Percentiles rank a stretch among this genome's conserved stretches.
Evolutionary conservation across 2,329 filamentous ascomycete species (phyloP).

Genomic region (Sporothrix protearum): DNA sequence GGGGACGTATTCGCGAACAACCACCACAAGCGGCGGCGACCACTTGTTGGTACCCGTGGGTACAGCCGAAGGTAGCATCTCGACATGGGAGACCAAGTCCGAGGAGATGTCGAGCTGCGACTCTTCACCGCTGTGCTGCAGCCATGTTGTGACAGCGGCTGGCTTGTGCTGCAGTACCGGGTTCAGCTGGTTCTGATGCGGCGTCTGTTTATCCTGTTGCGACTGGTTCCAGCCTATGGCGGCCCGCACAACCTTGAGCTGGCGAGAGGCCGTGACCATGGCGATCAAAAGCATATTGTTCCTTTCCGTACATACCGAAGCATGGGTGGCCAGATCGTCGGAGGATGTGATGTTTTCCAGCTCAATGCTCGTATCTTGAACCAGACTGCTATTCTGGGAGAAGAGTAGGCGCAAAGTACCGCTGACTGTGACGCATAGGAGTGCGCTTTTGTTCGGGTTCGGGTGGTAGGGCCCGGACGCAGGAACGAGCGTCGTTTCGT

Average conservation of each 20-base stretch:
- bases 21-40: constrained; percentile 62
- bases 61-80: constrained; percentile 64
- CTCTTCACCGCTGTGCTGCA: constrained; percentile 43
- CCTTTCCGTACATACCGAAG: constrained; percentile 69
- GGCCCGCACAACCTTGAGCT: constrained; percentile 71
- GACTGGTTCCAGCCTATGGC: constrained; percentile 69
- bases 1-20: constrained; percentile 64
- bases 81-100: constrained; percentile 67
- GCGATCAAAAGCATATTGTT: constrained; percentile 59
- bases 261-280: constrained; percentile 65
- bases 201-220: constrained; percentile 53
- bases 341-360: constrained; percentile 69
- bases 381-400: constrained; percentile 67
- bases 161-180: constrained; percentile 55
- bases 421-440: constrained; percentile 72
- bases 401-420: constrained; percentile 74
- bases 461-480: constrained; percentile 72
- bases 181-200: constrained; percentile 47
- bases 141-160: constrained; percentile 56
- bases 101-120: constrained; percentile 49
- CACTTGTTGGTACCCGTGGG: constrained; percentile 57
- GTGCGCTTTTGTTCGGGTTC: constrained; percentile 63
- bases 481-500: constrained; percentile 62
- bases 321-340: constrained; percentile 76
- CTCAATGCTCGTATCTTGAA: constrained; percentile 69